phyloP scores from a whole-genome alignment of 2,329 filamentous ascomycete genomes.

The Penicillium sp. region DNA sequence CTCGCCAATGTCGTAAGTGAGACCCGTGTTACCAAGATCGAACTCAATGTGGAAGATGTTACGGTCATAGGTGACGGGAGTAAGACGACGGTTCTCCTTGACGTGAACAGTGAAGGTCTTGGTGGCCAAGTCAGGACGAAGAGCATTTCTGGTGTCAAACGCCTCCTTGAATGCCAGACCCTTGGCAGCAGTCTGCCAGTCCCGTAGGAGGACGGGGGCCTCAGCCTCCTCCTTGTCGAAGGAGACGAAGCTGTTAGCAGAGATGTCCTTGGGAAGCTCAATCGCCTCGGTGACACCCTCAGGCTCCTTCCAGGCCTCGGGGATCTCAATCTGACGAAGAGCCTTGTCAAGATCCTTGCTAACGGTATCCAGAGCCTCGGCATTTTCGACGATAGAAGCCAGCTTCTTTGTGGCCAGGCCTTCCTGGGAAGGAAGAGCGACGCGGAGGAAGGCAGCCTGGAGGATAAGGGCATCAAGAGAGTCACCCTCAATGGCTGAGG shows the following conservation, averaged over 20 bases:
- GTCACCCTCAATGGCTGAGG: constrained; percentile 66
- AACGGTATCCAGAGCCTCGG: constrained; percentile 63
- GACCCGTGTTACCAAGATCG: constrained; percentile 84
- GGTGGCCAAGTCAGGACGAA: constrained; percentile 82
- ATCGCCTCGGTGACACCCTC: constrained; percentile 47
- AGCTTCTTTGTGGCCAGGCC: constrained; percentile 67
- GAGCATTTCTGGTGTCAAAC: constrained; percentile 69
- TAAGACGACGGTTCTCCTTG: constrained; percentile 93
- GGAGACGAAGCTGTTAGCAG: constrained; percentile 76
- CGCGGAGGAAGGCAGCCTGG: constrained; percentile 79
- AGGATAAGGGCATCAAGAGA: constrained; percentile 68
- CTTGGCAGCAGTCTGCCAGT: constrained; percentile 85
- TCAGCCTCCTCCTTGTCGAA: constrained; percentile 78
- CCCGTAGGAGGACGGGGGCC: constrained; percentile 63
- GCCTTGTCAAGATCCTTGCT: constrained; percentile 63
- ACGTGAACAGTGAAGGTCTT: constrained; percentile 88
- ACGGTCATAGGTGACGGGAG: constrained; percentile 83
- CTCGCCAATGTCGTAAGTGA: constrained; percentile 96
- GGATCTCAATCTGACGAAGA: constrained; percentile 72
- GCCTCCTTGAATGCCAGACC: constrained; percentile 92
- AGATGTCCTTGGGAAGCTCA: constrained; percentile 64
- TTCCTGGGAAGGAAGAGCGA: constrained; percentile 68
- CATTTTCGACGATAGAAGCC: constrained; percentile 58
- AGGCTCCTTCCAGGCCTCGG: constrained; percentile 75
- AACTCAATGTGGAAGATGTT: constrained; percentile 99